These are phyloP conservation scores for Irpex lacteus DNA, from an alignment of 1,284 basidiomycete genomes.

Conservation along the genomic window DNA sequence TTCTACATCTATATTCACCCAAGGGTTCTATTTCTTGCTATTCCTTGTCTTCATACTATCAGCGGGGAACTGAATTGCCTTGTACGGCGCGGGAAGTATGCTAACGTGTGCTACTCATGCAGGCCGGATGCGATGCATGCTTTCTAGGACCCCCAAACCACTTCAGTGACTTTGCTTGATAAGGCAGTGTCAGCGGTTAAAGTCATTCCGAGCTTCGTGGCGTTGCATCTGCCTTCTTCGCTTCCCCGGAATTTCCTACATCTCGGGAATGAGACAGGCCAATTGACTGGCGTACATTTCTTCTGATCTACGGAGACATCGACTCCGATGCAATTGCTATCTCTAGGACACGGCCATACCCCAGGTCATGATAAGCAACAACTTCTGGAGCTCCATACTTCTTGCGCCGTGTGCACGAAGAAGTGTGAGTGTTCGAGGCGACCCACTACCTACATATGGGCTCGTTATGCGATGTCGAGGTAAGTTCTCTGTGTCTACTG, in stretches of 20 bases:
- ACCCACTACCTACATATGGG: background rate
- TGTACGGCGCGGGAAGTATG: too few relatives aligned
- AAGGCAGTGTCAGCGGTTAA: background rate
- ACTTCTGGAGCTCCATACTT: background rate
- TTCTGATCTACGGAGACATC: background rate
- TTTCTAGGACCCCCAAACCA: too few relatives aligned
- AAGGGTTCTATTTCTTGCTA: background rate
- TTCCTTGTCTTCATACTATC: too few relatives aligned
- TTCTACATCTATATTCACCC: background rate
- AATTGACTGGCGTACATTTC: background rate
- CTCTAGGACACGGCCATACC: background rate
- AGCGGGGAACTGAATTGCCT: too few relatives aligned
- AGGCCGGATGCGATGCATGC: too few relatives aligned
- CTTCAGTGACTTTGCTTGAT: background rate
- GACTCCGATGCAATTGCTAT: too few relatives aligned
- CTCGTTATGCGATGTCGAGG: too few relatives aligned
- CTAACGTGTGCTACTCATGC: too few relatives aligned
- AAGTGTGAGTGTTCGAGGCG: background rate
- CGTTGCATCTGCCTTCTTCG: background rate
- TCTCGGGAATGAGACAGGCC: too few relatives aligned
- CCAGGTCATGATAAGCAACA: background rate
- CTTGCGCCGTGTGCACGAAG: background rate
- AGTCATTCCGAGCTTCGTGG: background rate
- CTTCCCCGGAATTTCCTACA: too few relatives aligned
- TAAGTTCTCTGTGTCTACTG: too few relatives aligned